Percentiles rank a stretch among this genome's conserved stretches.
Evolutionary conservation across 345 rosid species (phyloP).

Genomic region (Syzygium aromaticum): DNA sequence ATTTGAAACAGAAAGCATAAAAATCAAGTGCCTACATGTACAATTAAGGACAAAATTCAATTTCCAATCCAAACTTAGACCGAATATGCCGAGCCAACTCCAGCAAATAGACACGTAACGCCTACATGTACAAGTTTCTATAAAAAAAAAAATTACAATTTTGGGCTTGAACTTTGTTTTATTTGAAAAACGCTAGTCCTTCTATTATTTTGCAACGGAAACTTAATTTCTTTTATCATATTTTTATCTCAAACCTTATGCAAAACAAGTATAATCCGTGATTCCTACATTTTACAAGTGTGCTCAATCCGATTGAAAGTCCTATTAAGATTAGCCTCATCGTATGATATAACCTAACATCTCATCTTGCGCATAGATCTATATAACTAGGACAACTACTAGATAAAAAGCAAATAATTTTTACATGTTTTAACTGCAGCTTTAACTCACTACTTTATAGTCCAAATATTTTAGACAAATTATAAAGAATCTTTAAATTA

Average conservation of each 20-base stretch:
- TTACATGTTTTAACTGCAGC: background rate
- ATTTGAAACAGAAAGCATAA: too few relatives aligned
- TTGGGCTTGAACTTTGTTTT: background rate
- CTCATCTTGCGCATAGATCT: background rate
- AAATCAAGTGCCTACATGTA: too few relatives aligned
- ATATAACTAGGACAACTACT: background rate
- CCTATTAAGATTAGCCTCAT: background rate
- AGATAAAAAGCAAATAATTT: background rate
- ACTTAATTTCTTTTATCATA: background rate
- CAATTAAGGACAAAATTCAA: too few relatives aligned
- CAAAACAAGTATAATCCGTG: too few relatives aligned
- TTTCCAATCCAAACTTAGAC: background rate
- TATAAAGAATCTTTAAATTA: too few relatives aligned
- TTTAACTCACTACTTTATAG: background rate
- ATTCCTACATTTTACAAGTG: background rate
- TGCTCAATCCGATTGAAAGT: too few relatives aligned
- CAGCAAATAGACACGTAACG: background rate
- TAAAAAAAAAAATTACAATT: too few relatives aligned
- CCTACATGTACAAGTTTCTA: background rate
- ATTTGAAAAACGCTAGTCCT: background rate
- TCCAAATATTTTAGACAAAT: too few relatives aligned
- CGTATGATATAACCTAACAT: background rate
- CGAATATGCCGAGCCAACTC: background rate
- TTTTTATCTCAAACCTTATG: background rate
- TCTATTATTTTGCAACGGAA: too few relatives aligned